Evolutionary conservation across 2,329 filamentous ascomycete genomes (phyloP), one percentile per base, ranked within the genome.

Genomic region (Microdochium bolleyi): DNA sequence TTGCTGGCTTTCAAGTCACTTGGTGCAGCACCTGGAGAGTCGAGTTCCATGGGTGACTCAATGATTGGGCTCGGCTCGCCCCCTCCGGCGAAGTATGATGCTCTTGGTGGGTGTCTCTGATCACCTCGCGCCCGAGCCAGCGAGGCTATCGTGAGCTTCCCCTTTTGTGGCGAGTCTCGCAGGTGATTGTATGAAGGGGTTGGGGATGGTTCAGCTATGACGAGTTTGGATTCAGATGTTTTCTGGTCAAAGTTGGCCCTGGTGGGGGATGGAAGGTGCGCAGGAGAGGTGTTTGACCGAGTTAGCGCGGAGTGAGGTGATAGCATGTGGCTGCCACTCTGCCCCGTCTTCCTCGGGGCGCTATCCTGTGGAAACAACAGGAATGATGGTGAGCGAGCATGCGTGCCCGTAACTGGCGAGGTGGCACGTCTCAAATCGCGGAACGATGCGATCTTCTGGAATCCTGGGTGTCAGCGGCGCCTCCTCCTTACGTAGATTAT

Each of bases 281-380:
- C 76, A 2, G 80, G 79, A 14, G 77, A 78, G 3, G 81, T 83
- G 57, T 80, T 78, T 2, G 80, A 79, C 25, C 81, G 75, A 21
- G 67, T 58, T 19, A 61, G 63, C 30, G 37, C 60, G 51, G 62
- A 57, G 32, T 67, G 72, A 2, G 76, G 68, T 9, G 74, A 70
- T 49, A 67, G 55, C 46, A 53, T 62, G n/a, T 58, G 64, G 11
- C 62, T 60, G 3, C 57, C 55, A 25, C 57, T 55, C 11, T 59
- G 54, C 3, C 50, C 21, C 44, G 59, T 54, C 46, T 56, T 55
- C 52, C 56, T 56, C 52, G 61, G 54, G 49, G 67, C 22, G n/a
- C 9, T 62, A 24, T 64, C 66, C 14, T 67, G 63, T 2, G 76
- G 75, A 54, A 78, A 78, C 16, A 78, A 61, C 2, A 69, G 69